Conservation (phyloP, 169 alveolate genomes). For the Plasmodium blacklocki region DNA sequence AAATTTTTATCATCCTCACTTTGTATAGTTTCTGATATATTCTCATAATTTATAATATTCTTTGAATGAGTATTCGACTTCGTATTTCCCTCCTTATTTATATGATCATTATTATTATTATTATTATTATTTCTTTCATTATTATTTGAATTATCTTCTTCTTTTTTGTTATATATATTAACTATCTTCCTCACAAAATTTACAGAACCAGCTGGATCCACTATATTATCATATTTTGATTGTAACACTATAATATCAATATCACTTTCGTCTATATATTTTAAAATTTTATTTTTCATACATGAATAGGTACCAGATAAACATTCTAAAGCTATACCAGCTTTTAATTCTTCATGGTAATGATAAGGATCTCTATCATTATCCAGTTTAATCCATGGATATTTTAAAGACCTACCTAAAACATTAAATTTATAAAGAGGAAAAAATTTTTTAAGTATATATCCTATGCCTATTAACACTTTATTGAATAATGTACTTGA, state of each 20-base stretch:
- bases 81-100: no score
- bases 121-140: neutral
- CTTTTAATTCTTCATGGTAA: conserved; percentile 25
- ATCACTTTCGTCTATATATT: conserved; percentile 53
- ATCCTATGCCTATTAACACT: conserved; percentile 10
- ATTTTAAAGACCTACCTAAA: conserved; percentile 14
- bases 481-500: conserved; percentile 27
- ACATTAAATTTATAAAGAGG: conserved; percentile 48
- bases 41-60: neutral
- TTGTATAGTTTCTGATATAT: neutral
- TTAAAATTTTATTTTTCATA: conserved; percentile 10
- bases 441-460: conserved; percentile 29
- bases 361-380: conserved; percentile 38
- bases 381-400: conserved; percentile 60
- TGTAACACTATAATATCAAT: conserved; percentile 52
- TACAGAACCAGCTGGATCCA: conserved; percentile 48
- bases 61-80: neutral
- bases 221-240: conserved; percentile 54
- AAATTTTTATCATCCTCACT: neutral
- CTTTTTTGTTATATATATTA: conserved; percentile 14
- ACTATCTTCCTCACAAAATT: conserved; percentile 26
- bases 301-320: conserved; percentile 41
- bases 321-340: conserved; percentile 43
- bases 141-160: conserved; percentile 4
- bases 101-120: no score